Evolutionary conservation across 2,329 filamentous ascomycete species (phyloP).

Genomic region (Ascochyta lentis): DNA sequence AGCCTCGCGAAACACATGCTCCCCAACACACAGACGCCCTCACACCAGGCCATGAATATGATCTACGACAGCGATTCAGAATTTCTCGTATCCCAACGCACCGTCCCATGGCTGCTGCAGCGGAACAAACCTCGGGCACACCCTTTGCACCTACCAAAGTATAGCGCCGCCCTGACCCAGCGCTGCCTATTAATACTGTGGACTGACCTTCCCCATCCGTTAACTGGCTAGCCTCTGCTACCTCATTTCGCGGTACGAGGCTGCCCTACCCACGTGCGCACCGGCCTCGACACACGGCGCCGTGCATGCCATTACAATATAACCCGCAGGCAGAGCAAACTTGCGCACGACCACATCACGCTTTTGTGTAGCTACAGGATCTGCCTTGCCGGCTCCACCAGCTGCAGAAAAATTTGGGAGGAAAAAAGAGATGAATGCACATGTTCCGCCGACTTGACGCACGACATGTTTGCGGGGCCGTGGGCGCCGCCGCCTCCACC

Average conservation of each 20-base stretch:
- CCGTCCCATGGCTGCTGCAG: background rate
- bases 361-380: background rate
- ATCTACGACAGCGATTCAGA: slow-evolving; percentile 3
- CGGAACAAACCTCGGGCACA: background rate
- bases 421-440: background rate
- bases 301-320: background rate
- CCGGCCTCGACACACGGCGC: background rate
- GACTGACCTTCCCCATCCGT: slow-evolving; percentile 7
- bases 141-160: background rate
- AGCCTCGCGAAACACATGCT: slow-evolving; percentile 4
- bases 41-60: too few relatives aligned
- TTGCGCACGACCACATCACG: background rate
- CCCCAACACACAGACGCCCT: slow-evolving; percentile 3
- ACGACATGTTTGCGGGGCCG: background rate
- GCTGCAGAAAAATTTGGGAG: background rate
- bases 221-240: slow-evolving; percentile 1
- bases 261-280: slow-evolving; percentile 11
- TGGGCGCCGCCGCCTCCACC: slow-evolving; percentile 1
- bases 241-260: slow-evolving; percentile 18
- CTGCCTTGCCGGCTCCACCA: slow-evolving; percentile 6
- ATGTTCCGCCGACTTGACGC: background rate
- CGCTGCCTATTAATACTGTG: slow-evolving; percentile 1
- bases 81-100: background rate
- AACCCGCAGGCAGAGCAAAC: background rate
- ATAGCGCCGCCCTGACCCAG: slow-evolving; percentile 1